Conservation (phyloP, 2,329 filamentous ascomycete species). For the Epichloe hybrida region DNA sequence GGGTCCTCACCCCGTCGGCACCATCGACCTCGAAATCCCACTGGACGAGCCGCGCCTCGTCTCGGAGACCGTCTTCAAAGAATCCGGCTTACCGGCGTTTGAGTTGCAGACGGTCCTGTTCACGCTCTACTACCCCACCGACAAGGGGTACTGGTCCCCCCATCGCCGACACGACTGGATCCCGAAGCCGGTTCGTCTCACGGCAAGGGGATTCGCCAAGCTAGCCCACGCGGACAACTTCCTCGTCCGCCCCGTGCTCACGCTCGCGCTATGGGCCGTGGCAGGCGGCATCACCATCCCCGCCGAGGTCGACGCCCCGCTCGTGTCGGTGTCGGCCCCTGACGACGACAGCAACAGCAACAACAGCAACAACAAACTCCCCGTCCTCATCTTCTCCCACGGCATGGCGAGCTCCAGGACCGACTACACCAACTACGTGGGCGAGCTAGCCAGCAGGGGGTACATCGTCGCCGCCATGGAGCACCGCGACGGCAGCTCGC, state of each 20-base stretch:
- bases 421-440: conserved; percentile 38
- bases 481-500: conserved; percentile 38
- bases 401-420: conserved; percentile 36
- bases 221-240: conserved; percentile 22
- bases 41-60: conserved; percentile 19
- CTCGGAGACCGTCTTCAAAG: conserved; percentile 21
- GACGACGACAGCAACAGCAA: too few relatives aligned
- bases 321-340: conserved; percentile 13
- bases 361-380: conserved; percentile 14
- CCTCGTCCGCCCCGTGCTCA: conserved; percentile 14
- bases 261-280: conserved; percentile 26
- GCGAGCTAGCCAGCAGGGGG: conserved; percentile 35
- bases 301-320: conserved; percentile 31
- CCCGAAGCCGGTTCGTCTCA: conserved; percentile 28
- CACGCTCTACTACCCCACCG: conserved; percentile 34
- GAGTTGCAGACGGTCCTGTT: conserved; percentile 34
- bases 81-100: conserved; percentile 26
- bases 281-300: conserved; percentile 33
- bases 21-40: conserved; percentile 33
- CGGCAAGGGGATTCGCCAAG: conserved; percentile 32
- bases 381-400: conserved; percentile 38
- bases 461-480: conserved; percentile 36
- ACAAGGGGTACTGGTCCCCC: conserved; percentile 8
- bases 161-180: conserved; percentile 29
- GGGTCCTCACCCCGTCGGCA: conserved; percentile 30